A percentile compares a stretch with the other conserved stretches of the same genome.
Evolutionary conservation across 495 filamentous ascomycete genomes (phyloP).

Genomic region (Collariella sp.): DNA sequence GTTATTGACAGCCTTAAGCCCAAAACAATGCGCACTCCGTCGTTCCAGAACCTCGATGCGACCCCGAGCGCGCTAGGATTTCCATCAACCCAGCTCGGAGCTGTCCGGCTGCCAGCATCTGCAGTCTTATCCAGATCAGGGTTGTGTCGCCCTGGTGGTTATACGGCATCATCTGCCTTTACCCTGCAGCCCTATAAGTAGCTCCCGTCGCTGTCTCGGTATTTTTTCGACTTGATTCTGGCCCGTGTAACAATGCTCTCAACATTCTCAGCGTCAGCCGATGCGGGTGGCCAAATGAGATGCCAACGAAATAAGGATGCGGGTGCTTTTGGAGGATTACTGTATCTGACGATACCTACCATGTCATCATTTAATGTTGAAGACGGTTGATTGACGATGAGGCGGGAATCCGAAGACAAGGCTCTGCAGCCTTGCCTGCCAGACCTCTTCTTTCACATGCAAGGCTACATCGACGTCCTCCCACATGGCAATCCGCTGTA

Average conservation of each 20-base stretch:
- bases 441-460: too few species aligned
- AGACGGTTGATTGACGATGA: too few species aligned
- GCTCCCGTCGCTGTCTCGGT: not conserved
- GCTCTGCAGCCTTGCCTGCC: too few species aligned
- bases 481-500: too few species aligned
- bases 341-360: too few species aligned
- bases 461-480: too few species aligned
- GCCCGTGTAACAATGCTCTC: not conserved
- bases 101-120: not conserved
- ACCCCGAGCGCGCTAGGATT: not conserved
- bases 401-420: too few species aligned
- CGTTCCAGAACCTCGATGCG: not conserved
- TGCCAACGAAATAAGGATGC: too few species aligned
- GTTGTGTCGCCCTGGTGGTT: not conserved
- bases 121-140: not conserved
- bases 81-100: too few species aligned
- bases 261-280: not conserved
- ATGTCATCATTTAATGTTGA: too few species aligned
- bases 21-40: not conserved
- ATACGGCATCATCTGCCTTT: conserved; percentile 2
- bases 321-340: too few species aligned
- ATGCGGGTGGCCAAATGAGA: not conserved
- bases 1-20: too few species aligned
- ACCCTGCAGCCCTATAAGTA: conserved; percentile 9
- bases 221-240: not conserved